Conservation (phyloP, 73 alveolate genomes). For the Paramecium tetraurelia region DNA sequence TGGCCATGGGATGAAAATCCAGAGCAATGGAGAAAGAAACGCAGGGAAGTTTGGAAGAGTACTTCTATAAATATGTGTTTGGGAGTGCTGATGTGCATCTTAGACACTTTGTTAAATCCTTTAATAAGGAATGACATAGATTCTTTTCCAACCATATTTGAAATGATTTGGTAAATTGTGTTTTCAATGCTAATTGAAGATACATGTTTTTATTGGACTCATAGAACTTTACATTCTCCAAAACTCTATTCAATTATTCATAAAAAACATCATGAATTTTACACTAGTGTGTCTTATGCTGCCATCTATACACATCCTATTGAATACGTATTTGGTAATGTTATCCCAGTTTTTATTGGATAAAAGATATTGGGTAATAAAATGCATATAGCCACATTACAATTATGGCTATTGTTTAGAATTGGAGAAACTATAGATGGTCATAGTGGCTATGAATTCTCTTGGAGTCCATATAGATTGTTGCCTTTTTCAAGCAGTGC, state of each 20-base stretch:
- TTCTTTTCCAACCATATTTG: slow-evolving; percentile 58
- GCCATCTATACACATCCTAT: slow-evolving; percentile 80
- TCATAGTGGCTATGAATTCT: slow-evolving; percentile 68
- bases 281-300: slow-evolving; percentile 66
- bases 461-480: slow-evolving; percentile 86
- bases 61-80: slow-evolving; percentile 40
- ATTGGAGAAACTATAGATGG: slow-evolving; percentile 70
- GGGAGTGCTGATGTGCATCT: slow-evolving; percentile 27
- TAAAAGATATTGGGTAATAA: slow-evolving; percentile 53
- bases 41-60: slow-evolving; percentile 47
- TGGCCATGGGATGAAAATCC: slow-evolving; percentile 88
- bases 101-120: background rate
- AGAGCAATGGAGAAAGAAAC: slow-evolving; percentile 61
- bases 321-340: slow-evolving; percentile 69
- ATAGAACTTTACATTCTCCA: slow-evolving; percentile 73
- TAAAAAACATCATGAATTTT: slow-evolving; percentile 76
- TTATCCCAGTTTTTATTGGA: slow-evolving; percentile 66
- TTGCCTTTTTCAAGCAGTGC: slow-evolving; percentile 76
- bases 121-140: slow-evolving; percentile 30
- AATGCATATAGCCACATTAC: slow-evolving; percentile 57
- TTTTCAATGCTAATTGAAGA: slow-evolving; percentile 72
- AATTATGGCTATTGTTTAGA: slow-evolving; percentile 50
- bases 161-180: slow-evolving; percentile 56
- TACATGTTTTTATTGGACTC: slow-evolving; percentile 68
- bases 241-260: slow-evolving; percentile 62